phyloP scores from a whole-genome alignment of 176 grass and related monocot species.

The Dactylis glomerata region DNA sequence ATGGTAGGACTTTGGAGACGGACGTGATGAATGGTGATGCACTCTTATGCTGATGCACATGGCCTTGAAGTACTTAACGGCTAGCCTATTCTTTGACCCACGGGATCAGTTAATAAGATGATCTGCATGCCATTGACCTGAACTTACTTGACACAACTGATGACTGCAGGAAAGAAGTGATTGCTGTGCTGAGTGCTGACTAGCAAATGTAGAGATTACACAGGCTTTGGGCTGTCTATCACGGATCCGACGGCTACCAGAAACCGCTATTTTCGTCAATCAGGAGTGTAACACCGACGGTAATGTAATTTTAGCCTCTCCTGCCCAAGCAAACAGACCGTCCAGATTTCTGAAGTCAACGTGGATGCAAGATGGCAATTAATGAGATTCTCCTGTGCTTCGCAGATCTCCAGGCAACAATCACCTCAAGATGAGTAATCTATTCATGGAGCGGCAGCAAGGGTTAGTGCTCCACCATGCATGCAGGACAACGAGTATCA shows the following conservation, averaged over 20 bases:
- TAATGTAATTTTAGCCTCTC: background rate
- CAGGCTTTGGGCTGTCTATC: background rate
- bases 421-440: conserved; percentile 30
- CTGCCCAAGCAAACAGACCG: background rate
- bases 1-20: background rate
- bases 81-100: background rate
- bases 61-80: background rate
- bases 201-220: background rate
- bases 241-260: background rate
- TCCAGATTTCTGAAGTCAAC: conserved; percentile 35
- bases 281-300: background rate
- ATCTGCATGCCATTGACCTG: conserved; percentile 27
- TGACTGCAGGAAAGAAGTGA: background rate
- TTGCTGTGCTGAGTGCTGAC: background rate
- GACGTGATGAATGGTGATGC: background rate
- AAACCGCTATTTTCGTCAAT: background rate
- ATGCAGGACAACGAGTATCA: conserved; percentile 27
- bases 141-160: background rate
- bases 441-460: conserved; percentile 30
- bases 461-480: conserved; percentile 28
- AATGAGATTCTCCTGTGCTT: conserved; percentile 36
- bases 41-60: conserved; percentile 27
- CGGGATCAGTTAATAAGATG: conserved; percentile 10
- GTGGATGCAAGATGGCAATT: conserved; percentile 21
- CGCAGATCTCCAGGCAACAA: conserved; percentile 44